Evolutionary conservation across 768 basidiomycete species (phyloP).

Genomic region (Floccularia luteovirens): DNA sequence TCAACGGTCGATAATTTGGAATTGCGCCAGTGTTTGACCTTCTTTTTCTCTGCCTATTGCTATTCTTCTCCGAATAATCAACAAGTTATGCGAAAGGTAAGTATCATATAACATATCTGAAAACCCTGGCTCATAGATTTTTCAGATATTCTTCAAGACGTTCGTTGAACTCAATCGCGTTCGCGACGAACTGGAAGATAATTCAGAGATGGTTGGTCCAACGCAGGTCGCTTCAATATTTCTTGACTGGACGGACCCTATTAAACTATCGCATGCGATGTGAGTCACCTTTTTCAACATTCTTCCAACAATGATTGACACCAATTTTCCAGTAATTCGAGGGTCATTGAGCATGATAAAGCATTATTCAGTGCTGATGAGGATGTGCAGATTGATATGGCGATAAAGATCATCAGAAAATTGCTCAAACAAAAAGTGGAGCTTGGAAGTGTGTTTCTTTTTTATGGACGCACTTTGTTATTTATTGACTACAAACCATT

Average conservation of each 20-base stretch:
- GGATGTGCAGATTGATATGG: constrained; percentile 46
- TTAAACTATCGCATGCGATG: constrained; percentile 42
- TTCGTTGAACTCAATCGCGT: constrained; percentile 28
- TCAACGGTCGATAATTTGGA: constrained; percentile 76
- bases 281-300: constrained; percentile 12
- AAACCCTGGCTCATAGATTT: constrained; percentile 18
- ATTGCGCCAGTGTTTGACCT: constrained; percentile 77
- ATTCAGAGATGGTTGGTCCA: constrained; percentile 57
- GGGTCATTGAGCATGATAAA: constrained; percentile 10
- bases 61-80: constrained; percentile 77
- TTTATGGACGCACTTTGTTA: not conserved
- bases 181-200: constrained; percentile 52
- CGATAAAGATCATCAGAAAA: constrained; percentile 39
- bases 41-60: constrained; percentile 84
- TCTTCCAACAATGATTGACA: not conserved
- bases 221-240: constrained; percentile 65
- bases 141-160: constrained; percentile 53
- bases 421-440: constrained; percentile 38
- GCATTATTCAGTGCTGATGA: constrained; percentile 12
- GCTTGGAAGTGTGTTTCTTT: constrained; percentile 39
- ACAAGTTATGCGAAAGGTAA: constrained; percentile 48
- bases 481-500: constrained; percentile 14
- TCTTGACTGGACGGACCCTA: constrained; percentile 79
- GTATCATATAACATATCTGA: not conserved
- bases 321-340: constrained; percentile 8